A percentile compares a stretch with the other conserved stretches of the same genome.
phyloP scores from a whole-genome alignment of 192 early-diverging fungal genomes.

The Gonapodya prolifera region DNA sequence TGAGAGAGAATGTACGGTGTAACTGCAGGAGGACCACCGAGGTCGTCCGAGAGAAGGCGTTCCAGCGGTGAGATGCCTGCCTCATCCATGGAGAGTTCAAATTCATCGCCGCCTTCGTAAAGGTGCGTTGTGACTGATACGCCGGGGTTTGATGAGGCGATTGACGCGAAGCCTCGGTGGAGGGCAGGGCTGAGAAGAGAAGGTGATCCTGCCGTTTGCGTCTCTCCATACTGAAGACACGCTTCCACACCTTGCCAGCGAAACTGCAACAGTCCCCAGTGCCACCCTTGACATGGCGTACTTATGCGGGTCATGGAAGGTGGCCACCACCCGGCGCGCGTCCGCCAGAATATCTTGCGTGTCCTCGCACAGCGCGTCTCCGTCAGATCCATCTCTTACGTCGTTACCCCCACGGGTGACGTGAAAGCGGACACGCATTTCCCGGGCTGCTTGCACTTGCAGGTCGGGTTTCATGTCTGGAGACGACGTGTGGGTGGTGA shows the following conservation, averaged over 20 bases:
- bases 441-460: neutral
- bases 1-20: neutral
- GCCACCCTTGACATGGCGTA: neutral
- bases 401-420: neutral
- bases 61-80: neutral
- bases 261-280: neutral
- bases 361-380: neutral
- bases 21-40: neutral
- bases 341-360: neutral
- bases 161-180: neutral
- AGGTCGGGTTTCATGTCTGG: neutral
- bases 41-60: neutral
- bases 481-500: too few species aligned
- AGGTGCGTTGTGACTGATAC: neutral
- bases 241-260: neutral
- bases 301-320: neutral
- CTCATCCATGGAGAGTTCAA: neutral
- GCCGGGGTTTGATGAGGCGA: neutral
- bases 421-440: neutral
- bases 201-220: neutral
- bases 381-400: neutral
- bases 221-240: neutral
- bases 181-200: neutral
- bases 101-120: neutral
- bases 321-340: neutral